Conservation (phyloP, 768 basidiomycete genomes). For the Auricularia cornea region DNA sequence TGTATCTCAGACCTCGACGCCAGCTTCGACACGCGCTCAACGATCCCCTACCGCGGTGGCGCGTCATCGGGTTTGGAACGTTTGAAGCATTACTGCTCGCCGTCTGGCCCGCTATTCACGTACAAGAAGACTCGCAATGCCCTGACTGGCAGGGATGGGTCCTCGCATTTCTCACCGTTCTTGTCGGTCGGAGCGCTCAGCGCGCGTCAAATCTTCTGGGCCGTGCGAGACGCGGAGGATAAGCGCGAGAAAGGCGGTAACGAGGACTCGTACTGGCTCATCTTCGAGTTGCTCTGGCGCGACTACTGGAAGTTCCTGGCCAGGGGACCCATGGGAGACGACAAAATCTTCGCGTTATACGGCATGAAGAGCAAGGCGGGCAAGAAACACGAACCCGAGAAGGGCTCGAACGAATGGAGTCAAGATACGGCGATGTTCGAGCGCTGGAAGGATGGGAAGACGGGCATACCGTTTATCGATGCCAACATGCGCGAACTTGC, state of each 20-base stretch:
- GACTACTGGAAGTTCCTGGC: slow-evolving; percentile 29
- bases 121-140: slow-evolving; percentile 16
- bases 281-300: slow-evolving; percentile 32
- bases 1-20: slow-evolving; percentile 1
- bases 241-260: slow-evolving; percentile 4
- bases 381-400: slow-evolving; percentile 16
- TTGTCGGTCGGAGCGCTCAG: slow-evolving; percentile 25
- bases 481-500: slow-evolving; percentile 29
- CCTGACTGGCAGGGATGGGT: slow-evolving; percentile 30
- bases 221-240: slow-evolving; percentile 15
- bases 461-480: slow-evolving; percentile 34
- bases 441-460: slow-evolving; percentile 25
- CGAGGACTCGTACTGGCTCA: slow-evolving; percentile 29
- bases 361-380: slow-evolving; percentile 15
- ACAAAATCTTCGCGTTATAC: slow-evolving; percentile 28
- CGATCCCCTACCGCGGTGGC: slow-evolving; percentile 7
- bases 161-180: slow-evolving; percentile 33
- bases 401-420: slow-evolving; percentile 16
- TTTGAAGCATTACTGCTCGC: slow-evolving; percentile 7
- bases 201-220: slow-evolving; percentile 15
- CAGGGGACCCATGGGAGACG: slow-evolving; percentile 21
- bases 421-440: slow-evolving; percentile 11
- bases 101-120: slow-evolving; percentile 3
- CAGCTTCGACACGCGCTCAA: background rate
- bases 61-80: slow-evolving; percentile 5